Percentiles rank a stretch among this genome's conserved stretches.
Conservation (phyloP, 2,329 filamentous ascomycete species). For the Epichloe gansuensis region DNA sequence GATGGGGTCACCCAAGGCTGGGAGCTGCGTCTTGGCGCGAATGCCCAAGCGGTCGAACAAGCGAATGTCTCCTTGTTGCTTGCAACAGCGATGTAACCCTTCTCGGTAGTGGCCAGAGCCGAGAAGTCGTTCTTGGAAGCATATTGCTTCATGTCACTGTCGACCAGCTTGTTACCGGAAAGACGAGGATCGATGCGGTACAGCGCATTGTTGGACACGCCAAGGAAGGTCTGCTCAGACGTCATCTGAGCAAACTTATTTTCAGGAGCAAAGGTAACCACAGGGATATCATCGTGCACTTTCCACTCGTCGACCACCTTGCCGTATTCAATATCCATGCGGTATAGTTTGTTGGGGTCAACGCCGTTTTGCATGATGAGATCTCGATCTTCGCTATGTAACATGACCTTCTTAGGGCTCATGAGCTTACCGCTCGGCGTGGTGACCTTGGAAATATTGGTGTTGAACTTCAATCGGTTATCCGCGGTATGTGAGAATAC, state of each 20-base stretch:
- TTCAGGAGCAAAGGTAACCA: slow-evolving; percentile 84
- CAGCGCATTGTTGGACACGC: slow-evolving; percentile 82
- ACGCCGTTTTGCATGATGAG: slow-evolving; percentile 76
- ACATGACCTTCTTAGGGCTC: slow-evolving; percentile 92
- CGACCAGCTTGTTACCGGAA: slow-evolving; percentile 82
- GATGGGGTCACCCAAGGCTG: slow-evolving; percentile 88
- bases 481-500: slow-evolving; percentile 95
- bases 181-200: slow-evolving; percentile 90
- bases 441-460: slow-evolving; percentile 91
- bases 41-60: slow-evolving; percentile 94
- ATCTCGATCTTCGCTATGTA: slow-evolving; percentile 80
- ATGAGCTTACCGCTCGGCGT: slow-evolving; percentile 80
- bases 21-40: slow-evolving; percentile 94
- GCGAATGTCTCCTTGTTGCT: slow-evolving; percentile 95
- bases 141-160: slow-evolving; percentile 90
- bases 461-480: slow-evolving; percentile 90
- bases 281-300: slow-evolving; percentile 88
- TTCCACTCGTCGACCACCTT: slow-evolving; percentile 99
- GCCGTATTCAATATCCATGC: slow-evolving; percentile 95
- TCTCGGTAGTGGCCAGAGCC: slow-evolving; percentile 83
- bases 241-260: slow-evolving; percentile 99
- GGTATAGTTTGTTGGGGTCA: slow-evolving; percentile 83
- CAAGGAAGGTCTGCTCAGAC: slow-evolving; percentile 85
- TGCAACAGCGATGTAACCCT: slow-evolving; percentile 92
- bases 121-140: slow-evolving; percentile 96